A percentile compares a stretch with the other conserved stretches of the same genome.
Evolutionary conservation across 176 grass and related monocot genomes (phyloP).

Genomic region (Canna indica): DNA sequence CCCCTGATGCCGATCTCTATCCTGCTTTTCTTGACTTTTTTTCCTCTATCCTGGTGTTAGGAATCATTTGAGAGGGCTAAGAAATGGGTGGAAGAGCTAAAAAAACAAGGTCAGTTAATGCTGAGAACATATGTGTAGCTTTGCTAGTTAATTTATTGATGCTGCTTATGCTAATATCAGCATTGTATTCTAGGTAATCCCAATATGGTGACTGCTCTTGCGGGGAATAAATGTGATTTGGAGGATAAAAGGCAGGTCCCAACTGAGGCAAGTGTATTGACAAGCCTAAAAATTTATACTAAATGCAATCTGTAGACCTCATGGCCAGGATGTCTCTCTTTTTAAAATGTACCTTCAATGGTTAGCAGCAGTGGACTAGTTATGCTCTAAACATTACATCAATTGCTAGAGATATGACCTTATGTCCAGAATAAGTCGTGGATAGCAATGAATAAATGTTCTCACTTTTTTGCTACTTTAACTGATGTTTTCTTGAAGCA

Average conservation of each 20-base stretch:
- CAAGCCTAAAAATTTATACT: neutral
- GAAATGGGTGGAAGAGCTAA: conserved; percentile 22
- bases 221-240: conserved; percentile 21
- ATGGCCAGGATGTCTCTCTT: neutral
- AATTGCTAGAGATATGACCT: neutral
- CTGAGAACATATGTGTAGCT: neutral
- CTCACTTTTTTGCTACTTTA: neutral
- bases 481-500: too few species aligned
- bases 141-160: neutral
- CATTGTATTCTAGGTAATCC: conserved; percentile 10
- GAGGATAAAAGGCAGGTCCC: conserved; percentile 19
- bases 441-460: neutral
- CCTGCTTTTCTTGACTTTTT: neutral
- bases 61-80: conserved; percentile 19
- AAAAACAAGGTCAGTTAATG: conserved; percentile 14
- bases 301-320: neutral
- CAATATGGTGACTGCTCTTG: conserved; percentile 17
- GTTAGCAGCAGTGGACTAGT: neutral
- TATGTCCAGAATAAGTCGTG: neutral
- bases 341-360: neutral
- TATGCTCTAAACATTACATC: neutral
- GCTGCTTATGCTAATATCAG: neutral
- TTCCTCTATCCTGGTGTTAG: neutral
- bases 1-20: too few species aligned
- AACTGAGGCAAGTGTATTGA: conserved; percentile 9